phyloP scores from a whole-genome alignment of 345 rosid genomes.

The Cardamine occulta region DNA sequence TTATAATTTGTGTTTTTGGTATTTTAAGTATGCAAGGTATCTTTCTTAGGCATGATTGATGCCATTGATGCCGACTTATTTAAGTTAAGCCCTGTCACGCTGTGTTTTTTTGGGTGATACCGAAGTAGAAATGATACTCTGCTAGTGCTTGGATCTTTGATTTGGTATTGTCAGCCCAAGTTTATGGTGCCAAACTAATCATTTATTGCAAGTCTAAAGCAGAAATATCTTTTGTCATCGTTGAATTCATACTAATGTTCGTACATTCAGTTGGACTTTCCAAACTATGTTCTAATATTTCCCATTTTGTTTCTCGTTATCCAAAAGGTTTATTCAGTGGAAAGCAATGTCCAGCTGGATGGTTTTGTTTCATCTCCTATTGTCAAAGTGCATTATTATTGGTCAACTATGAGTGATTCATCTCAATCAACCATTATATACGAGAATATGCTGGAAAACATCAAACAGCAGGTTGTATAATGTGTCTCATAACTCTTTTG shows the following conservation, averaged over 20 bases:
- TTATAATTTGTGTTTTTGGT: slow-evolving; percentile 17
- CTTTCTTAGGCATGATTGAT: slow-evolving; percentile 22
- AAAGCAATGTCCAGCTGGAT: slow-evolving; percentile 65
- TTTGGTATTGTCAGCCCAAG: slow-evolving; percentile 23
- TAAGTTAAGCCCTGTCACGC: slow-evolving; percentile 6
- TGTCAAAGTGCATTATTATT: slow-evolving; percentile 65
- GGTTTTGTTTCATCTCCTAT: slow-evolving; percentile 70
- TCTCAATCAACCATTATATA: slow-evolving; percentile 43
- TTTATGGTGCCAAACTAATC: slow-evolving; percentile 27
- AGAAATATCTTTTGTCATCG: slow-evolving; percentile 18
- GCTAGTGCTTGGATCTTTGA: slow-evolving; percentile 9
- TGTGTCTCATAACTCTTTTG: slow-evolving; percentile 32
- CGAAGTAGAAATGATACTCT: slow-evolving; percentile 25
- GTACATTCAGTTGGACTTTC: slow-evolving; percentile 17
- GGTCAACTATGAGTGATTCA: slow-evolving; percentile 46
- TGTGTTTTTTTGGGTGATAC: slow-evolving; percentile 28
- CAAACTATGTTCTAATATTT: slow-evolving; percentile 25
- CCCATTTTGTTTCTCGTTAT: slow-evolving; percentile 17
- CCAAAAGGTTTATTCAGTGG: slow-evolving; percentile 77
- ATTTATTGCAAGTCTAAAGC: slow-evolving; percentile 21
- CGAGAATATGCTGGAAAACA: slow-evolving; percentile 51
- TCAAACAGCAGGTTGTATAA: slow-evolving; percentile 61
- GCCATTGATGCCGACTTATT: background rate
- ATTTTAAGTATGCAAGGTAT: slow-evolving; percentile 35
- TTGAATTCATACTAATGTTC: slow-evolving; percentile 3